phyloP scores from a whole-genome alignment of 352 stramenopile species.

The Pythium brassicae region DNA sequence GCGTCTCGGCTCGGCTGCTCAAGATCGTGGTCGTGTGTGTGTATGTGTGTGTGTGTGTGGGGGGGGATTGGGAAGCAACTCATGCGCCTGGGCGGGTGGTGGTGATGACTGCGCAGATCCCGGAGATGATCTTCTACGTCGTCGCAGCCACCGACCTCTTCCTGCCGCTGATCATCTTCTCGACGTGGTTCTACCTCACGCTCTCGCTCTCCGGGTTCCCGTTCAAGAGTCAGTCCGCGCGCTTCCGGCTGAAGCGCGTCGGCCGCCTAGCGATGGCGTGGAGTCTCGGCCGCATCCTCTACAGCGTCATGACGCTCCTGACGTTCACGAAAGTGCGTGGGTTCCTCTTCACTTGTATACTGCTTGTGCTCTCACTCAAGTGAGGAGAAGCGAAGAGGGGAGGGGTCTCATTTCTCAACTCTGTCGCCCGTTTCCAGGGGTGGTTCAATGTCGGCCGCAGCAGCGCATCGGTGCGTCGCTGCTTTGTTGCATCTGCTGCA shows the following conservation, averaged over 20 bases:
- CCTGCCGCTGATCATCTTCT: slow-evolving; percentile 86
- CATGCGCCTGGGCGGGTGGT: not conserved
- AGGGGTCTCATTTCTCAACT: not conserved
- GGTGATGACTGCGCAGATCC: slow-evolving; percentile 32
- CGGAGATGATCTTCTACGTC: slow-evolving; percentile 75
- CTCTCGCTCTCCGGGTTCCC: slow-evolving; percentile 86
- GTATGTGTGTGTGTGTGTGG: too few relatives aligned
- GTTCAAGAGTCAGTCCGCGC: slow-evolving; percentile 63
- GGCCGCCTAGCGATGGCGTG: slow-evolving; percentile 70
- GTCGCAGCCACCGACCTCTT: slow-evolving; percentile 84
- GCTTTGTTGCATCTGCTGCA: slow-evolving; percentile 2
- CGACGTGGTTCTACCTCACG: slow-evolving; percentile 87
- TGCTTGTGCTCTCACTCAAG: not conserved
- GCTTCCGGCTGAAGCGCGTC: slow-evolving; percentile 54
- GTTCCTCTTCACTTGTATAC: too few relatives aligned
- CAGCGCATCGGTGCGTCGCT: slow-evolving; percentile 46
- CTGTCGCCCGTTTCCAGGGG: slow-evolving; percentile 27
- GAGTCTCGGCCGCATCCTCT: slow-evolving; percentile 83
- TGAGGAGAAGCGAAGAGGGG: not conserved
- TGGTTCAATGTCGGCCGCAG: slow-evolving; percentile 81
- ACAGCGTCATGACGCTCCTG: slow-evolving; percentile 86
- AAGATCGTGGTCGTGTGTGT: slow-evolving; percentile 1
- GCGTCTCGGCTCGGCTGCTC: not conserved
- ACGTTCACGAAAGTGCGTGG: slow-evolving; percentile 73
- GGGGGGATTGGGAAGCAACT: too few relatives aligned